Percentiles rank a stretch among this genome's conserved stretches.
Evolutionary conservation across 331 rosid species (phyloP).

Genomic region (Telfairia occidentalis): DNA sequence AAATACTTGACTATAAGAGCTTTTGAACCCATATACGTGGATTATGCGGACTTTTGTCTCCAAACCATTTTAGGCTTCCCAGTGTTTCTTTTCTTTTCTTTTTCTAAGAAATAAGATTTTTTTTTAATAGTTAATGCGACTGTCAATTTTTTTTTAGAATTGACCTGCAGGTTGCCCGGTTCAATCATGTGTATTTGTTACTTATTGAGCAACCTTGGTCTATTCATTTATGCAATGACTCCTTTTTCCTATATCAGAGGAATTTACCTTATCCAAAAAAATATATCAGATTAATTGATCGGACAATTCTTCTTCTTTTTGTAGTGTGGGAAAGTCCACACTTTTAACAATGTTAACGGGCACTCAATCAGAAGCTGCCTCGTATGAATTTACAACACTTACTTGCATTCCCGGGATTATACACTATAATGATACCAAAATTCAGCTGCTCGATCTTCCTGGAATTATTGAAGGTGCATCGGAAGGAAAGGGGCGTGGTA

Average conservation of each 20-base stretch:
- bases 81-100: not conserved
- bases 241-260: not conserved
- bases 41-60: not conserved
- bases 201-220: not conserved
- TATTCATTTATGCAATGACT: not conserved
- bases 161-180: not conserved
- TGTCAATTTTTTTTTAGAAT: not conserved
- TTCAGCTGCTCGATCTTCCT: slow-evolving; percentile 98
- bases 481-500: slow-evolving; percentile 99
- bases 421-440: slow-evolving; percentile 91
- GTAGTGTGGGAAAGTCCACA: slow-evolving; percentile 96
- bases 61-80: not conserved
- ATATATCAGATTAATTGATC: not conserved
- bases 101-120: not conserved
- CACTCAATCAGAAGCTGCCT: slow-evolving; percentile 94
- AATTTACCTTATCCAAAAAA: too few species aligned
- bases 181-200: not conserved
- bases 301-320: slow-evolving; percentile 14
- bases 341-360: slow-evolving; percentile 96
- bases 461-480: slow-evolving; percentile 99
- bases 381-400: slow-evolving; percentile 93
- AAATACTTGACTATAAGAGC: not conserved
- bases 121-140: not conserved
- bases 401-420: slow-evolving; percentile 98
- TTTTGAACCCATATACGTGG: not conserved